These are phyloP conservation scores for Arachnopeziza araneosa DNA, from an alignment of 2,329 filamentous ascomycete species.

Conservation along the genomic window DNA sequence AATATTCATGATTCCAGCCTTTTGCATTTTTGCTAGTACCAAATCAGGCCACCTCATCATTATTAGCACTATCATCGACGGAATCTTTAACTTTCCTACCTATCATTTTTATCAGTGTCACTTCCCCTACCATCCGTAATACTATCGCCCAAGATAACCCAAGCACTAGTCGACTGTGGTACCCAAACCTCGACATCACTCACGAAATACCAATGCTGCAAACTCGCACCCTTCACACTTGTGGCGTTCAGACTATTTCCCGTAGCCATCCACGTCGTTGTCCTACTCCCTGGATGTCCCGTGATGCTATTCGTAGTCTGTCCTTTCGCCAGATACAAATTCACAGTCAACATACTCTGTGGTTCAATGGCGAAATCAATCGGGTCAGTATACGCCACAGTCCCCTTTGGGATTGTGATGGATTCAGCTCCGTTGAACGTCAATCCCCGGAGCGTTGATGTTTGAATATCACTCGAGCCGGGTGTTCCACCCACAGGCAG, in stretches of 20 bases:
- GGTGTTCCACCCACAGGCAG: slow-evolving; percentile 47
- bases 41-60: slow-evolving; percentile 49
- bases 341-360: slow-evolving; percentile 49
- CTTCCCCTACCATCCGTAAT: slow-evolving; percentile 63
- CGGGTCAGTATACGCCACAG: slow-evolving; percentile 55
- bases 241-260: slow-evolving; percentile 48
- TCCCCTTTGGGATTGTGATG: slow-evolving; percentile 50
- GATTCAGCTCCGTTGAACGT: slow-evolving; percentile 51
- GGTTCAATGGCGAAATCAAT: slow-evolving; percentile 47
- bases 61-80: background rate
- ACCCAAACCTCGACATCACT: slow-evolving; percentile 53
- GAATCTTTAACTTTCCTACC: slow-evolving; percentile 20
- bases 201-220: slow-evolving; percentile 50
- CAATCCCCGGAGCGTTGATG: slow-evolving; percentile 44
- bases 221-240: slow-evolving; percentile 36
- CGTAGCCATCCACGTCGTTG: slow-evolving; percentile 51
- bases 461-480: slow-evolving; percentile 47
- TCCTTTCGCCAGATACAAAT: slow-evolving; percentile 51
- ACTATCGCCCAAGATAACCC: slow-evolving; percentile 56
- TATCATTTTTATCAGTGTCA: slow-evolving; percentile 53
- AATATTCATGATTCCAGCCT: slow-evolving; percentile 41
- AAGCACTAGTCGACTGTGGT: slow-evolving; percentile 36
- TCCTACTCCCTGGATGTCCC: slow-evolving; percentile 59
- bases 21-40: slow-evolving; percentile 46
- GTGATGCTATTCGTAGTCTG: slow-evolving; percentile 54